Evolutionary conservation across 2,329 filamentous ascomycete genomes (phyloP).

Genomic region (Fusarium tjaetaba): DNA sequence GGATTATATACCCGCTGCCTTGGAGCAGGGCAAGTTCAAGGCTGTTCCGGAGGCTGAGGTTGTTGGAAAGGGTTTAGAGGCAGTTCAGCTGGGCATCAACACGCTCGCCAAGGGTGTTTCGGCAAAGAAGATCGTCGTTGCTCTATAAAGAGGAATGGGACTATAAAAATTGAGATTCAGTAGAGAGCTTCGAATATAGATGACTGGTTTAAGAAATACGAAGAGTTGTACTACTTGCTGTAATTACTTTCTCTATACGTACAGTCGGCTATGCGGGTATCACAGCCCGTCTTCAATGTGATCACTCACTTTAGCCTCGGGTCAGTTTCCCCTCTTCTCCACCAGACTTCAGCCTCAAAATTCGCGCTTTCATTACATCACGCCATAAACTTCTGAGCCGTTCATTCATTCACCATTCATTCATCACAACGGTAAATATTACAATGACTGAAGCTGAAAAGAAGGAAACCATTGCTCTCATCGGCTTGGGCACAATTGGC

Average conservation of each 20-base stretch:
- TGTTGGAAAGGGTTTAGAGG: constrained; percentile 19
- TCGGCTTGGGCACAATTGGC: constrained; percentile 29
- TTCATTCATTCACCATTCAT: too few relatives aligned
- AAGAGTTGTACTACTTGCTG: background rate
- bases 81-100: constrained; percentile 15
- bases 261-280: too few relatives aligned
- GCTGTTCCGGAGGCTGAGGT: constrained; percentile 18
- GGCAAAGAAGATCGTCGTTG: constrained; percentile 27
- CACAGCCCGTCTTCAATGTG: background rate
- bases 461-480: constrained; percentile 27
- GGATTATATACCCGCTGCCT: constrained; percentile 20
- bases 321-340: constrained; percentile 20
- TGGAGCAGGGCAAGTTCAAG: constrained; percentile 17
- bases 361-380: background rate
- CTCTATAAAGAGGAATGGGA: background rate
- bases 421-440: too few relatives aligned
- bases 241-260: too few relatives aligned
- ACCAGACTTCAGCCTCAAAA: background rate
- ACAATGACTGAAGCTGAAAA: background rate
- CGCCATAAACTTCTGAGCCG: too few relatives aligned
- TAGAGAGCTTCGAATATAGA: too few relatives aligned
- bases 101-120: constrained; percentile 24
- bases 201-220: background rate
- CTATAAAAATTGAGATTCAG: background rate
- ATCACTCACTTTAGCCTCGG: constrained; percentile 10